A percentile compares a stretch with the other conserved stretches of the same genome.
phyloP scores from a whole-genome alignment of 2,329 filamentous ascomycete genomes.

The Cladophialophora carrionii region DNA sequence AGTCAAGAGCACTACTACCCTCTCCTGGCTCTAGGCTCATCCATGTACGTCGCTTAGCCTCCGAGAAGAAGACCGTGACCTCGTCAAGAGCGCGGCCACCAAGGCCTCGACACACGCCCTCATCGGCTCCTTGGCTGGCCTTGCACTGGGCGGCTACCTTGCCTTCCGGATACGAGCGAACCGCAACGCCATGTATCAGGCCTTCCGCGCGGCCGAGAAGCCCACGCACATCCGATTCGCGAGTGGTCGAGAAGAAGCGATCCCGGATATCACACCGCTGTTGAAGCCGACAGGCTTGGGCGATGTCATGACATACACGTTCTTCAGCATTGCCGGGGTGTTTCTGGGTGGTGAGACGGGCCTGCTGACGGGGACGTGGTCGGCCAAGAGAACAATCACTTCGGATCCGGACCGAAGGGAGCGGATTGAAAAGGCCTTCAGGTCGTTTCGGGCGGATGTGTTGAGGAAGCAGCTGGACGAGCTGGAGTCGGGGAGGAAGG shows the following conservation, averaged over 20 bases:
- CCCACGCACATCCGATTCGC: constrained; percentile 66
- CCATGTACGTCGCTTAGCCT: constrained; percentile 45
- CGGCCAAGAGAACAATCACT: constrained; percentile 58
- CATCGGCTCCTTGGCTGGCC: constrained; percentile 63
- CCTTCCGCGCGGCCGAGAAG: constrained; percentile 64
- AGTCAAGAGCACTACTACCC: constrained; percentile 18
- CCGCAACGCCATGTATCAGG: constrained; percentile 63
- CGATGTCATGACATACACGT: constrained; percentile 65
- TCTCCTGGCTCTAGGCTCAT: neutral
- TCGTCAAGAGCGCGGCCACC: constrained; percentile 58
- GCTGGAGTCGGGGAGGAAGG: constrained; percentile 52
- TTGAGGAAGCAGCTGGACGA: constrained; percentile 61
- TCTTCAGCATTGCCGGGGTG: constrained; percentile 64
- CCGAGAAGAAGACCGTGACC: constrained; percentile 61
- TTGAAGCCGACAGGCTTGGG: constrained; percentile 62
- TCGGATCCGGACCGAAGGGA: constrained; percentile 56
- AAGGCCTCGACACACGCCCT: constrained; percentile 60
- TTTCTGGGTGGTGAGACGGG: constrained; percentile 68
- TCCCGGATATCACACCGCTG: constrained; percentile 64
- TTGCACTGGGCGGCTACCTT: constrained; percentile 62
- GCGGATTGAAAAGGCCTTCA: constrained; percentile 66
- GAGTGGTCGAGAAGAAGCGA: constrained; percentile 61
- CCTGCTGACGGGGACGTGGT: constrained; percentile 60
- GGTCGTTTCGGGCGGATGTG: constrained; percentile 65
- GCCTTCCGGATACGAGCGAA: constrained; percentile 61